Evolutionary conservation across 2,329 filamentous ascomycete genomes (phyloP), one percentile per base, ranked within the genome.

Genomic region (Nigrospora oryzae): DNA sequence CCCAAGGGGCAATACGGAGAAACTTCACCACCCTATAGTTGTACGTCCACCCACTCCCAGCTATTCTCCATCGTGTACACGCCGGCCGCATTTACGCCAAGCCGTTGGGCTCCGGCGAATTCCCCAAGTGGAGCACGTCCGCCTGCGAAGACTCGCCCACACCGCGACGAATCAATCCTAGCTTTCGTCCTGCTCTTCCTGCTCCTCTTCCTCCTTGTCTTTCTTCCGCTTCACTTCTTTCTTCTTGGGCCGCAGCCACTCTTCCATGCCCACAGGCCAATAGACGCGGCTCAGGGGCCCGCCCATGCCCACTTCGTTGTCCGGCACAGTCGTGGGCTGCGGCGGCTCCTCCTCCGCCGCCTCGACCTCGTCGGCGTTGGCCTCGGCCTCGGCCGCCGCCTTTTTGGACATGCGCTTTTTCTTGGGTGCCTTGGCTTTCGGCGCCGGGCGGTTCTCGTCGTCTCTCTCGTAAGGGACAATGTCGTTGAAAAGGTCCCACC

Each of bases 221-320:
- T 53, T 61, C 56, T 64, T 75, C 64, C 66, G 83, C 56, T 78
- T 81, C 17, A 79, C 62, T 50, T 83, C 76, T 46, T 81, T 76
- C 68, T 95, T 96, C 63, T 77, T 83, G 0, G 89, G 89, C 45
- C 83, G 75, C 17, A 96, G 67, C 89, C 89, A 96, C 49, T 94
- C 86, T 60, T 95, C 90, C 81, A 89, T 89, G 0, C 87, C 87
- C 1, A 80, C 73, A 0, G 89, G 90, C 90, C 91, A 96, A 60
- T 94, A 96, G 0, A 96, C 91, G 36, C 90, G 73, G 40, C 81
- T 73, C 23, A 91, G 74, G 0, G 83, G 79, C 0, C 91, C 91
- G 35, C 91, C 91, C 90, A 96, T 95, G 2, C 81, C 83, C 12
- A 93, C 69, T 15, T 94, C 86, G 6, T 85, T 78, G 0, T 83